Percentiles rank a stretch among this genome's conserved stretches.
phyloP scores from a whole-genome alignment of 2,329 filamentous ascomycete species.

The Parastagonospora nodorum region DNA sequence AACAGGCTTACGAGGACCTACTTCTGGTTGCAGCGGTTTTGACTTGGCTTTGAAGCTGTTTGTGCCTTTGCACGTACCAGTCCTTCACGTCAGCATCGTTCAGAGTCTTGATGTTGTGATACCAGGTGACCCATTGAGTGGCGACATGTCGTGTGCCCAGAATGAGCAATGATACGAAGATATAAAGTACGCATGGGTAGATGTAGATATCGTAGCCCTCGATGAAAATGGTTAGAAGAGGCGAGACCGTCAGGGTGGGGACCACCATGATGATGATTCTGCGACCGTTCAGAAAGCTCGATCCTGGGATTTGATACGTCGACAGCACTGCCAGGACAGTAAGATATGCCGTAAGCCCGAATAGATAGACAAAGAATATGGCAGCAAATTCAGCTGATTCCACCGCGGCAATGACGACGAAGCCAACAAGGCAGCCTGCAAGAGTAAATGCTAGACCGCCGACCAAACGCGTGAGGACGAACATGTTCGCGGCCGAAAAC shows the following conservation, averaged over 20 bases:
- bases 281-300: slow-evolving; percentile 62
- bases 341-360: slow-evolving; percentile 64
- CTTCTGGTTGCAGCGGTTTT: slow-evolving; percentile 5
- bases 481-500: slow-evolving; percentile 61
- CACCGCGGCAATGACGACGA: slow-evolving; percentile 56
- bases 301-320: slow-evolving; percentile 56
- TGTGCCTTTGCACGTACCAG: slow-evolving; percentile 52
- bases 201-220: slow-evolving; percentile 59
- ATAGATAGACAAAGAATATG: slow-evolving; percentile 64
- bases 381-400: slow-evolving; percentile 54
- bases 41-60: slow-evolving; percentile 14
- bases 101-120: slow-evolving; percentile 55
- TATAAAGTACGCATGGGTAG: slow-evolving; percentile 60
- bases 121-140: slow-evolving; percentile 65
- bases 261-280: slow-evolving; percentile 61
- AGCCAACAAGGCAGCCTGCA: slow-evolving; percentile 58
- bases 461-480: slow-evolving; percentile 58
- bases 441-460: slow-evolving; percentile 58
- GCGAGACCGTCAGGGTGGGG: slow-evolving; percentile 62
- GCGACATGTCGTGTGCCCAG: slow-evolving; percentile 60
- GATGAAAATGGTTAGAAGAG: slow-evolving; percentile 60
- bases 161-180: slow-evolving; percentile 58
- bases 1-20: slow-evolving; percentile 9
- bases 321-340: slow-evolving; percentile 58
- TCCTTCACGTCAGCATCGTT: slow-evolving; percentile 56